Evolutionary conservation across 371 early-diverging fungal species (phyloP).

Genomic region (Apophysomyces ossiformis): DNA sequence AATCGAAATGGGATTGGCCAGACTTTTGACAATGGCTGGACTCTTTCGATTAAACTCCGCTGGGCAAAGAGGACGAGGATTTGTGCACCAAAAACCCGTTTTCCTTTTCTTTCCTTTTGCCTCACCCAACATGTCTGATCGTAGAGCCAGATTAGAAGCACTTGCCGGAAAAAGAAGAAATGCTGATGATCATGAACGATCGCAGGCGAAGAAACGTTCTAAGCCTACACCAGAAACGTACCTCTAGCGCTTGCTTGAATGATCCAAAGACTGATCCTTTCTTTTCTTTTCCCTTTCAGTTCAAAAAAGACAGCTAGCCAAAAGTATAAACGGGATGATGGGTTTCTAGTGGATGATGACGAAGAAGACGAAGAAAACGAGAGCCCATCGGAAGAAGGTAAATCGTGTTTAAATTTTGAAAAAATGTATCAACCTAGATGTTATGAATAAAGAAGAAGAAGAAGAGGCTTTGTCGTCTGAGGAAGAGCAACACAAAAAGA

Average conservation of each 20-base stretch:
- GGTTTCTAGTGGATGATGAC: slow-evolving; percentile 25
- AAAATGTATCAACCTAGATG: not conserved
- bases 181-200: slow-evolving; percentile 13
- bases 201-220: slow-evolving; percentile 19
- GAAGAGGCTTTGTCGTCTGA: slow-evolving; percentile 35
- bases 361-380: slow-evolving; percentile 29
- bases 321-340: slow-evolving; percentile 16
- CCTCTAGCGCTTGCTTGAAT: slow-evolving; percentile 8
- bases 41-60: too few relatives aligned
- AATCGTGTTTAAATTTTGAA: not conserved
- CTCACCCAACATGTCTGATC: slow-evolving; percentile 24
- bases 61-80: too few relatives aligned
- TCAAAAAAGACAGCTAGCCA: slow-evolving; percentile 1
- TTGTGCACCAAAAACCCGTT: too few relatives aligned
- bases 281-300: not conserved
- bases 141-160: slow-evolving; percentile 23
- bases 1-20: too few relatives aligned
- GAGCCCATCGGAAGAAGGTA: slow-evolving; percentile 12
- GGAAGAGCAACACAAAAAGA: slow-evolving; percentile 35
- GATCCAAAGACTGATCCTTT: slow-evolving; percentile 3
- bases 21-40: too few relatives aligned
- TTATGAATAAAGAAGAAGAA: slow-evolving; percentile 21
- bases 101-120: slow-evolving; percentile 2
- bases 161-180: slow-evolving; percentile 26
- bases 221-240: slow-evolving; percentile 2